Evolutionary conservation across 495 filamentous ascomycete species (phyloP), one percentile per base, ranked within the genome.

Genomic region (Halenospora varia): DNA sequence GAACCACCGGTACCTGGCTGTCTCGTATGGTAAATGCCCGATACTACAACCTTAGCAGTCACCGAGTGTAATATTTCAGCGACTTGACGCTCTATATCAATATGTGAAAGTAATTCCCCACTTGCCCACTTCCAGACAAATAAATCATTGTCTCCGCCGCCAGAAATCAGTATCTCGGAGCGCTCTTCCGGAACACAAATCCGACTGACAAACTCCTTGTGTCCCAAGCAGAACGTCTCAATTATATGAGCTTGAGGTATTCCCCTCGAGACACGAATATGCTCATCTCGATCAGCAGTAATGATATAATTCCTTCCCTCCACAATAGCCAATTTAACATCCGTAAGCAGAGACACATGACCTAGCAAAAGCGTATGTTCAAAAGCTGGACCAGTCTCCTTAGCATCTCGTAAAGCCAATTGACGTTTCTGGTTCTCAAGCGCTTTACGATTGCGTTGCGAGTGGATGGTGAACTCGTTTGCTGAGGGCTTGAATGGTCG

Each of bases 281-380:
- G 95, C 76, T 98, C 94, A 75, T 98, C 94, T 53, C 94, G 84
- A 73, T 98, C 94, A 18, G 86, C 87, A 8, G 92, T 96, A 60
- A 98, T 67, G 59, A 97, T 87, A 68, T 93, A 96, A 42, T 69
- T 75, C 51, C 82, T 73, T 2, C 68, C 67, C 22, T 73, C 51
- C 3, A 64, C 52, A n/a, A 61, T 56, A 3, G 79, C 82, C 23
- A 82, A 75, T 2, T 71, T 62, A 29, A 97, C 61, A 64, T 92
- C 86, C 0, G 90, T 93, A 23, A 98, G 82, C 80, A 96, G 84
- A 0, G 94, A 97, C 8, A 97, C 92, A 74, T 98, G 94, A 13
- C 94, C 94, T 0, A 97, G 83, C 20, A 97, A 74, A 1, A 91
- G 75, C 35, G 84, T 77, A 63, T 88, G 84, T 54, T 87, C 84